phyloP scores from a whole-genome alignment of 1,284 basidiomycete species.

The Ustilago sp. region DNA sequence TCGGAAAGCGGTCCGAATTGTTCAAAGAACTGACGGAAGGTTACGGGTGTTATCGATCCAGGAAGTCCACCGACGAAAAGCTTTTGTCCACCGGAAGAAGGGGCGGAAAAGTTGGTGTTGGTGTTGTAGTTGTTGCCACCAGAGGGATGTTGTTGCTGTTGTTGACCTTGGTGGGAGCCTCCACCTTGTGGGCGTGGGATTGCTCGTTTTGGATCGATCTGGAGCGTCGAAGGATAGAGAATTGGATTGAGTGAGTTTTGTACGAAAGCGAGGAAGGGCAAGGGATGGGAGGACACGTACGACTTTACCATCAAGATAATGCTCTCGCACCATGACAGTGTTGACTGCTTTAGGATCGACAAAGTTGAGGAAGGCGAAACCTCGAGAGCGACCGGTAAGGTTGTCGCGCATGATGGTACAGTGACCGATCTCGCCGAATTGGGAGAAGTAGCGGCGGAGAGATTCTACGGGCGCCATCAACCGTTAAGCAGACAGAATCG shows the following conservation, averaged over 20 bases:
- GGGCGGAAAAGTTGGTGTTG: background rate
- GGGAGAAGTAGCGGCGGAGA: slow-evolving; percentile 84
- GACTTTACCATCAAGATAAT: slow-evolving; percentile 91
- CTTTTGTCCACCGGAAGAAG: slow-evolving; percentile 60
- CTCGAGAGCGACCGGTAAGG: slow-evolving; percentile 84
- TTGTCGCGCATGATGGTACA: slow-evolving; percentile 96
- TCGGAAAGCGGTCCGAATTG: slow-evolving; percentile 92
- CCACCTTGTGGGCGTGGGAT: slow-evolving; percentile 78
- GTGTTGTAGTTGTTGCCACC: slow-evolving; percentile 5
- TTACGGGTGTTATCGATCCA: slow-evolving; percentile 88
- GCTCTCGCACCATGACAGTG: slow-evolving; percentile 85
- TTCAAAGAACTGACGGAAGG: slow-evolving; percentile 89
- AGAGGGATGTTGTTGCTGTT: slow-evolving; percentile 10
- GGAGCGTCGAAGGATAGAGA: slow-evolving; percentile 14
- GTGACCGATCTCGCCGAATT: slow-evolving; percentile 90
- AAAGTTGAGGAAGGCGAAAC: slow-evolving; percentile 94
- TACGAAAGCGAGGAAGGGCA: background rate
- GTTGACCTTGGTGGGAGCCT: background rate
- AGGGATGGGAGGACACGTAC: slow-evolving; percentile 73
- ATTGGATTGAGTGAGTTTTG: background rate
- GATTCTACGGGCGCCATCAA: slow-evolving; percentile 74
- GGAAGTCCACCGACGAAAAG: slow-evolving; percentile 96
- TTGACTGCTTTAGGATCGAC: slow-evolving; percentile 86
- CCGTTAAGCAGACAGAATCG: slow-evolving; percentile 66
- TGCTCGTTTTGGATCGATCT: slow-evolving; percentile 99